Percentiles rank a stretch among this genome's conserved stretches.
Conservation (phyloP, 108 stramenopile genomes). For the Nitzschia sp. region DNA sequence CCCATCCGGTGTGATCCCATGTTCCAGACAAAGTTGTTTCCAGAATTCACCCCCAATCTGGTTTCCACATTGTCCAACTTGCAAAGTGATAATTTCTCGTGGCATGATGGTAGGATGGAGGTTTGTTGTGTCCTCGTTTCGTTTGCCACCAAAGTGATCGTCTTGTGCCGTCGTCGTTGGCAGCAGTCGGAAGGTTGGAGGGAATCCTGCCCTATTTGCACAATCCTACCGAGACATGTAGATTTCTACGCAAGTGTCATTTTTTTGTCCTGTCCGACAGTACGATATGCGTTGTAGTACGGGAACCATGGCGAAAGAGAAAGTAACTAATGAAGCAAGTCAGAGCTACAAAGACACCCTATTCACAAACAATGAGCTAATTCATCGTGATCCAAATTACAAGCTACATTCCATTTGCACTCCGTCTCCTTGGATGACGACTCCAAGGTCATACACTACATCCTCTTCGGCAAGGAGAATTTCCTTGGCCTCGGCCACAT, state of each 20-base stretch:
- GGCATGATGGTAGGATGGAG: slow-evolving; percentile 85
- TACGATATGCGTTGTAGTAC: too few species aligned
- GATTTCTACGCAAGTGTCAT: too few species aligned
- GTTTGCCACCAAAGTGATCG: too few species aligned
- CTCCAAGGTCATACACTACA: slow-evolving; percentile 73
- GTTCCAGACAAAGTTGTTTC: slow-evolving; percentile 98
- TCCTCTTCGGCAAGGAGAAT: slow-evolving; percentile 73
- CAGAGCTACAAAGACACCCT: too few species aligned
- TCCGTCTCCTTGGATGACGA: slow-evolving; percentile 36
- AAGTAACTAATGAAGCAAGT: too few species aligned
- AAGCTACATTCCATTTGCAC: slow-evolving; percentile 13
- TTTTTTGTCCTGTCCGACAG: too few species aligned
- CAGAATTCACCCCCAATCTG: slow-evolving; percentile 99
- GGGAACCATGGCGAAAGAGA: too few species aligned
- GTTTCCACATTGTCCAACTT: slow-evolving; percentile 99
- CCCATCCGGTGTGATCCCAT: slow-evolving; percentile 96
- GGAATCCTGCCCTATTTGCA: too few species aligned
- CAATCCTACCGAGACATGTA: too few species aligned
- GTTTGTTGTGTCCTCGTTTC: too few species aligned
- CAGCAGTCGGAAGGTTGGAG: background rate
- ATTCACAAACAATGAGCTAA: too few species aligned
- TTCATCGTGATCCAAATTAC: too few species aligned
- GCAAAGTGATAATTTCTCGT: slow-evolving; percentile 97
- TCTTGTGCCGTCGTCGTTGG: background rate
- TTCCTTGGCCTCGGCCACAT: slow-evolving; percentile 66